Percentiles rank a stretch among this genome's conserved stretches.
phyloP scores from a whole-genome alignment of 1,284 basidiomycete genomes.

The Cutaneotrichosporon sp. region DNA sequence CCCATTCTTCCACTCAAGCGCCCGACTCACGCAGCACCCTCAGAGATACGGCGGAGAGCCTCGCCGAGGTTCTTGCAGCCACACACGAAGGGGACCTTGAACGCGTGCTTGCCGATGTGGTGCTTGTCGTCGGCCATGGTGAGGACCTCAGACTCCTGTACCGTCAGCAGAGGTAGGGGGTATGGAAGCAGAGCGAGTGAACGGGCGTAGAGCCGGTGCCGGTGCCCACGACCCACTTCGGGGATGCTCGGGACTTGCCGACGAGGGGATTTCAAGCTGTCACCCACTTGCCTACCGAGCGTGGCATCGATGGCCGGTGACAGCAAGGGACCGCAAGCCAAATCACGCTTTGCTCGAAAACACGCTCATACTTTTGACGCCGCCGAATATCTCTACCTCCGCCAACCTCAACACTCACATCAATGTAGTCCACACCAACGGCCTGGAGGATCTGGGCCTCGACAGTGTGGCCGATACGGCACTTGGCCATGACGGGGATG shows the following conservation, averaged over 20 bases:
- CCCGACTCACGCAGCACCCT: constrained; percentile 73
- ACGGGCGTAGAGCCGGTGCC: too few species aligned
- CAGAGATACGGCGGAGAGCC: constrained; percentile 90
- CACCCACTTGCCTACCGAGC: too few species aligned
- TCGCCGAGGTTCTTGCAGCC: constrained; percentile 64
- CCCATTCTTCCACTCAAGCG: too few species aligned
- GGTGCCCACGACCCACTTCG: too few species aligned
- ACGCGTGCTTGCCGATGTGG: constrained; percentile 75
- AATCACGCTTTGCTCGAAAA: too few species aligned
- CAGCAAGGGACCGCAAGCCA: too few species aligned
- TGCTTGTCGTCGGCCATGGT: constrained; percentile 90
- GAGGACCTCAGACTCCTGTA: constrained; percentile 78
- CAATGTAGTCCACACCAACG: constrained; percentile 96
- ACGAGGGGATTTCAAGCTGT: too few species aligned
- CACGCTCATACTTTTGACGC: too few species aligned
- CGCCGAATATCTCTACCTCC: neutral
- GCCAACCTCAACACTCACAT: constrained; percentile 43
- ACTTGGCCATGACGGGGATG: constrained; percentile 60
- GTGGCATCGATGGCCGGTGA: too few species aligned
- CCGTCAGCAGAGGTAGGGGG: too few species aligned
- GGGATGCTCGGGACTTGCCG: too few species aligned
- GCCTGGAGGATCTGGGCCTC: constrained; percentile 95
- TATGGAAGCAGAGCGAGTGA: too few species aligned
- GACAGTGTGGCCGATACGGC: constrained; percentile 92
- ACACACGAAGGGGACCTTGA: constrained; percentile 68